Base-by-base conservation (phyloP, 345 rosid genomes). In the Schrenkiella parvula region DNA sequence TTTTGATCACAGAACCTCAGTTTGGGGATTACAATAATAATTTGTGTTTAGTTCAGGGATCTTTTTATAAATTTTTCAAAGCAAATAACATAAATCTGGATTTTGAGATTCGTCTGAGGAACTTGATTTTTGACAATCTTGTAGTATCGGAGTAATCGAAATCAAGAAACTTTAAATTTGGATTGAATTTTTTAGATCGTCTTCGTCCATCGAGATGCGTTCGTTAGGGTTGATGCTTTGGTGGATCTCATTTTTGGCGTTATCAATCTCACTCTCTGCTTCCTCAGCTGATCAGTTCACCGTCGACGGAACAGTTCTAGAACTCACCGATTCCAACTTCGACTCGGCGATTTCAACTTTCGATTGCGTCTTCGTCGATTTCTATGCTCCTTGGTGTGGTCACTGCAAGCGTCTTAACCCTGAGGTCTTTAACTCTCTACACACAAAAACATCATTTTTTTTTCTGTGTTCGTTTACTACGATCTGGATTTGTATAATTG, bases 321-420 rank as follows among this genome's bases (percentile, higher is more conserved):
- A 89, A 72, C 88, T 93, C 29, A 89, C 87, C 60, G 98, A 93
- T 29, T 88, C 97, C 32, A 91, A 87, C 82, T 84, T 91, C 64
- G 96, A 93, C 23, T 67, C 87, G 0, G 91, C 96, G 46, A 88
- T 91, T 70, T 80, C 98, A 31, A 11, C 85, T 41, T 84, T 88
- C 52, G 96, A 89, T 70, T 88, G 78, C 78, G 60, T 93, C 79
- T 83, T 93, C 53, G 91, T 91, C 31, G 91, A 89, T 77, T 93
- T 93, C 82, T 93, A 91, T 68, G 97, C 97, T 61, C 98, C 98
- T 2, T 91, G 98, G 98, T 93, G 98, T 78, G 90, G 91, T 77
- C 97, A 93, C 87, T 91, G 97, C 92, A 84, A 93, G 80, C 95
- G 86, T 21, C 98, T 93, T 35, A 76, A 88, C 29, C 98, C 96